Percentiles rank a stretch among this genome's conserved stretches.
These are phyloP conservation scores for Hibiscus mutabilis DNA, from an alignment of 345 rosid genomes.

Conservation along the genomic window DNA sequence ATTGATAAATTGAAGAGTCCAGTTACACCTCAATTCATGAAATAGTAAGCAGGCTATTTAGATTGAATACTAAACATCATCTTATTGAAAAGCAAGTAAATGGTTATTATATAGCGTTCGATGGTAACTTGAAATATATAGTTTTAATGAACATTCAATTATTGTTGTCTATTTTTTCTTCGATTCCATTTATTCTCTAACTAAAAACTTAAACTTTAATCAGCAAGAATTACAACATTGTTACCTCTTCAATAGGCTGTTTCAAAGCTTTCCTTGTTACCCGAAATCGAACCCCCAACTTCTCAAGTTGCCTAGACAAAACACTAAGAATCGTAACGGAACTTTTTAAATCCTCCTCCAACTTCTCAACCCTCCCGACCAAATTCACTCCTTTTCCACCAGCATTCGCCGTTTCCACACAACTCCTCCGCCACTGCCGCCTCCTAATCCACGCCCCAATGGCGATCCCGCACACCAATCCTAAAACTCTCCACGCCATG, in stretches of 20 bases:
- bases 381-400: constrained; percentile 35
- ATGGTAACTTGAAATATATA: no score
- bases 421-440: constrained; percentile 63
- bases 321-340: constrained; percentile 54
- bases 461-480: constrained; percentile 45
- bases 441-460: constrained; percentile 64
- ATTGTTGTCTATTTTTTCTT: neutral
- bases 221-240: neutral
- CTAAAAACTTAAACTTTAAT: neutral
- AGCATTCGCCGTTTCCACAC: constrained; percentile 28
- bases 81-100: neutral
- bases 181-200: neutral
- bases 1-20: no score
- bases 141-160: no score
- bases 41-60: neutral
- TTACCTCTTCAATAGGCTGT: constrained; percentile 80
- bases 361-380: constrained; percentile 62
- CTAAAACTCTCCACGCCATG: constrained; percentile 45
- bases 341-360: constrained; percentile 77
- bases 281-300: constrained; percentile 82
- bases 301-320: constrained; percentile 83
- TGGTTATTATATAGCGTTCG: neutral
- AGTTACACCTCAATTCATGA: no score
- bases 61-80: neutral
- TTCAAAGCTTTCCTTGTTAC: constrained; percentile 67